phyloP scores from a whole-genome alignment of 192 early-diverging fungal species.

The Chytriomyces sp. region DNA sequence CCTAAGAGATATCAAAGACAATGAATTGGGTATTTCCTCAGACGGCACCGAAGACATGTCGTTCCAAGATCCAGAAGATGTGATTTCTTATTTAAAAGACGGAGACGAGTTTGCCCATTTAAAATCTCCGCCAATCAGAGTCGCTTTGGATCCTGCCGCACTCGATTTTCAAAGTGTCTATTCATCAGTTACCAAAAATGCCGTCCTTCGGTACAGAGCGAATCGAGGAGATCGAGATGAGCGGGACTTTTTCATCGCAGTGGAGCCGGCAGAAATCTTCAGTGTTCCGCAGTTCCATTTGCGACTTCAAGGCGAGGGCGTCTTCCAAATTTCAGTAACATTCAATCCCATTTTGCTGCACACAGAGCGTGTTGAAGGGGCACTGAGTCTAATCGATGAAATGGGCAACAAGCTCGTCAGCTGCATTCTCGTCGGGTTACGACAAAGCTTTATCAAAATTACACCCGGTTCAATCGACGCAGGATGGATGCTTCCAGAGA shows the following conservation, averaged over 20 bases:
- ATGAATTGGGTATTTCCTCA: neutral
- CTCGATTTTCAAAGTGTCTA: conserved; percentile 61
- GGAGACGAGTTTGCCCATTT: conserved; percentile 54
- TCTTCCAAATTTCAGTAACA: conserved; percentile 54
- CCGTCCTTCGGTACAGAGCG: conserved; percentile 56
- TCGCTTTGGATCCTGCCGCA: conserved; percentile 51
- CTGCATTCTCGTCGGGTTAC: conserved; percentile 49
- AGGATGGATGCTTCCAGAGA: conserved; percentile 65
- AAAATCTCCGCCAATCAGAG: conserved; percentile 48
- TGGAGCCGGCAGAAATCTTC: conserved; percentile 60
- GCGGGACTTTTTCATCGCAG: conserved; percentile 61
- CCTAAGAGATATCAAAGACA: conserved; percentile 41
- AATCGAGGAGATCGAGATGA: conserved; percentile 63
- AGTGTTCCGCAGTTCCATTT: conserved; percentile 53
- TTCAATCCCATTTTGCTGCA: conserved; percentile 59
- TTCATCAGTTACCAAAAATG: conserved; percentile 53
- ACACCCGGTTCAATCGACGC: conserved; percentile 55
- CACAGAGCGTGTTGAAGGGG: conserved; percentile 49
- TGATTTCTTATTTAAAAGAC: conserved; percentile 54
- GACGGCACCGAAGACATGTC: conserved; percentile 32
- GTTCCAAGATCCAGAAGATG: conserved; percentile 57
- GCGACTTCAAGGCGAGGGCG: conserved; percentile 61
- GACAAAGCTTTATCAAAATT: conserved; percentile 60
- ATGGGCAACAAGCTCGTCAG: conserved; percentile 54
- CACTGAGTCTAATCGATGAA: conserved; percentile 60